A percentile compares a stretch with the other conserved stretches of the same genome.
Conservation (phyloP, 2,329 filamentous ascomycete species). For the Trichoderma lentiforme region DNA sequence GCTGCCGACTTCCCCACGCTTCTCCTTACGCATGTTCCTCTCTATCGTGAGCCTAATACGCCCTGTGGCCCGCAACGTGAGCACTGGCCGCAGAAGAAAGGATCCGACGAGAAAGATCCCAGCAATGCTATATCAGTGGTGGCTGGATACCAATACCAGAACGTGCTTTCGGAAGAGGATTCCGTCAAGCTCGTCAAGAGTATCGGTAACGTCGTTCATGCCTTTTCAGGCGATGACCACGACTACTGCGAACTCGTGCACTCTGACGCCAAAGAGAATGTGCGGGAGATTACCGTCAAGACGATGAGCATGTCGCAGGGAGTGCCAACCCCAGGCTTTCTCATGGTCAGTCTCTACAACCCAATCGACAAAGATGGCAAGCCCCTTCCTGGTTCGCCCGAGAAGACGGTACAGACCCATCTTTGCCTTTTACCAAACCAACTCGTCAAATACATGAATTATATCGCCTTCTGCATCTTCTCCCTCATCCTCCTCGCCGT, state of each 20-base stretch:
- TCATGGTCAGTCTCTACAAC: slow-evolving; percentile 89
- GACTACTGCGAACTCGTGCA: slow-evolving; percentile 94
- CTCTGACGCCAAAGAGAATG: slow-evolving; percentile 60
- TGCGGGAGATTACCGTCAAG: slow-evolving; percentile 90
- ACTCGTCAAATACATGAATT: slow-evolving; percentile 76
- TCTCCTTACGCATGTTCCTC: slow-evolving; percentile 84
- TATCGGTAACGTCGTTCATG: slow-evolving; percentile 76
- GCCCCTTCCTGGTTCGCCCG: slow-evolving; percentile 41
- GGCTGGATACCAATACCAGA: slow-evolving; percentile 92
- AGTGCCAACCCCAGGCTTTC: slow-evolving; percentile 79
- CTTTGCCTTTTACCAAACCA: slow-evolving; percentile 90
- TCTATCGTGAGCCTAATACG: slow-evolving; percentile 77
- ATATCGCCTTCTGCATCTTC: slow-evolving; percentile 60
- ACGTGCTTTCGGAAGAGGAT: slow-evolving; percentile 75
- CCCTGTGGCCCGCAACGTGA: slow-evolving; percentile 87
- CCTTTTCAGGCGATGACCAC: slow-evolving; percentile 95
- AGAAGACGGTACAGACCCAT: slow-evolving; percentile 75
- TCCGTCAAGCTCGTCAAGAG: slow-evolving; percentile 72
- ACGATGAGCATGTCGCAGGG: slow-evolving; percentile 96
- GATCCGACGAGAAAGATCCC: slow-evolving; percentile 62
- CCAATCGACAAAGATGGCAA: slow-evolving; percentile 65
- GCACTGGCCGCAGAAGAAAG: slow-evolving; percentile 69
- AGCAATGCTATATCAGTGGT: slow-evolving; percentile 75
- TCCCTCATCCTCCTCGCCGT: slow-evolving; percentile 49
- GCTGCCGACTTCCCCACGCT: slow-evolving; percentile 75